phyloP scores from a whole-genome alignment of 1,139 yeast genomes.

The Kurtzmaniella natalensis region DNA sequence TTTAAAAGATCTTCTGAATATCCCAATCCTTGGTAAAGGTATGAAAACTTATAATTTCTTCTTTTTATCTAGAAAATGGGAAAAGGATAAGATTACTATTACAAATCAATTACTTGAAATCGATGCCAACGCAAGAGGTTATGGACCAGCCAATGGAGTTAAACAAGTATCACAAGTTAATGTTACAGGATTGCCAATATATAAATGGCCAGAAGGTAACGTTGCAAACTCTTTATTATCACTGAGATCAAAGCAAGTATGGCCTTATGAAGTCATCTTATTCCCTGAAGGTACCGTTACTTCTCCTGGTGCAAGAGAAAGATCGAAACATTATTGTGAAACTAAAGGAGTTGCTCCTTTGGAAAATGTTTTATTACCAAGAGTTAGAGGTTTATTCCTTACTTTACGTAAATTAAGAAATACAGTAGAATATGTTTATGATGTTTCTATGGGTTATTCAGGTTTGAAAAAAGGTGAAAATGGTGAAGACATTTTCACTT shows the following conservation, averaged over 20 bases:
- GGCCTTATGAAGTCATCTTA: constrained; percentile 57
- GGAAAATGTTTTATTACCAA: constrained; percentile 70
- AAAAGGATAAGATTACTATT: constrained; percentile 58
- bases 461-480: constrained; percentile 59
- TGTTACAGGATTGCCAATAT: constrained; percentile 12
- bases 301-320: constrained; percentile 57
- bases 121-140: constrained; percentile 49
- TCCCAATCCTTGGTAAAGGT: constrained; percentile 85
- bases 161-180: constrained; percentile 19
- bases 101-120: constrained; percentile 51
- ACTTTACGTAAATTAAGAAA: constrained; percentile 54
- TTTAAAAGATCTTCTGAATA: constrained; percentile 66
- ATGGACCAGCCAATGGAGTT: constrained; percentile 51
- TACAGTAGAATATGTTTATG: constrained; percentile 70
- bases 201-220: constrained; percentile 36
- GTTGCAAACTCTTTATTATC: constrained; percentile 13
- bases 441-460: constrained; percentile 77
- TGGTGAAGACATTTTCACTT: constrained; percentile 75
- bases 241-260: constrained; percentile 14
- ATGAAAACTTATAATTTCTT: constrained; percentile 78
- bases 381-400: constrained; percentile 73
- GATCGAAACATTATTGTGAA: constrained; percentile 54
- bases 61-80: constrained; percentile 85
- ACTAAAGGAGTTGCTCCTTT: constrained; percentile 46
- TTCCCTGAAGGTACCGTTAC: constrained; percentile 96